Conservation (phyloP, 2,329 filamentous ascomycete genomes). For the Fonsecaea erecta region DNA sequence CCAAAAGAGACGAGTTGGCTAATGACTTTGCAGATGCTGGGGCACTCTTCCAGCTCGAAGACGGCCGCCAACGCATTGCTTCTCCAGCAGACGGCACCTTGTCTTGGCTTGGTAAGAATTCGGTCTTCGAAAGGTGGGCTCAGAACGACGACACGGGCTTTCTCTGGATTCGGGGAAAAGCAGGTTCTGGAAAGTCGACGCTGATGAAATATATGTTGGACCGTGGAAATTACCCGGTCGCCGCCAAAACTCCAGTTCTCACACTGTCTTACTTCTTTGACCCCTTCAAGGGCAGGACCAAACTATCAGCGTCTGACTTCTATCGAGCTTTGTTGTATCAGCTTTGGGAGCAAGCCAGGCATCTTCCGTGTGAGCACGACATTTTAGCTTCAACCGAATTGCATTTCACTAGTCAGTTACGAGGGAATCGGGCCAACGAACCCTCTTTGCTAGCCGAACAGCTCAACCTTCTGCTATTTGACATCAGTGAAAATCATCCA, state of each 20-base stretch:
- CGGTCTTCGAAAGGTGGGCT: neutral
- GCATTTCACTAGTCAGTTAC: neutral
- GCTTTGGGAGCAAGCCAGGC: neutral
- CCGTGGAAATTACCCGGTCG: neutral
- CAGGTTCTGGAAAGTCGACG: neutral
- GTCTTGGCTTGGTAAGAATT: neutral
- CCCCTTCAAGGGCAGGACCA: neutral
- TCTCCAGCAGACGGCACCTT: neutral
- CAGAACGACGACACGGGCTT: neutral
- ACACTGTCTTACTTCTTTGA: neutral
- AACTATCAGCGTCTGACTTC: neutral
- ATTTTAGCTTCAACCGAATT: neutral
- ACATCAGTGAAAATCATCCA: neutral
- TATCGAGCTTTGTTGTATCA: neutral
- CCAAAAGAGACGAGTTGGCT: neutral
- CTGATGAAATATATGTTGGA: neutral
- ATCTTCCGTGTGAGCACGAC: neutral
- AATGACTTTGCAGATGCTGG: neutral
- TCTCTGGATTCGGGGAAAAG: neutral
- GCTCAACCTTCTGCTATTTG: neutral
- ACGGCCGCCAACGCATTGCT: neutral
- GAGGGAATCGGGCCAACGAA: neutral
- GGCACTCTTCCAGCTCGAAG: neutral
- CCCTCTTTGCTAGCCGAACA: neutral
- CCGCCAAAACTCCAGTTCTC: neutral